Base-by-base conservation (phyloP, 345 rosid genomes). In the Reutealis trisperma region DNA sequence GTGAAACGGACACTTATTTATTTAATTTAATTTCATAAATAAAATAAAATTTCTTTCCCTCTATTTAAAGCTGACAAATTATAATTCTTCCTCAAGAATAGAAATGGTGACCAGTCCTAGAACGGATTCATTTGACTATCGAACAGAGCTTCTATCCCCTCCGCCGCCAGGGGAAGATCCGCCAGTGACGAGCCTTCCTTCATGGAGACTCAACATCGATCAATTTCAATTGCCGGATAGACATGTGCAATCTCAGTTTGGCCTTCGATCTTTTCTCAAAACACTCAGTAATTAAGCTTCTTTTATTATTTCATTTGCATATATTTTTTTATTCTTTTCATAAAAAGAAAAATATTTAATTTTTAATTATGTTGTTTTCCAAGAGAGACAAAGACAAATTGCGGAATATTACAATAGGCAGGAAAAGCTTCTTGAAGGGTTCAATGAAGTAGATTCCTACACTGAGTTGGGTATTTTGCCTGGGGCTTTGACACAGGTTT, bases 61-160 rank as follows among this genome's bases (percentile, higher is more conserved):
- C 59, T 54, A 54, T 18, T 54, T 54, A 51, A 51, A 11, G 55
- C 19, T 51, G 14, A 13, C 55, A 2, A 51, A 51, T 51, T 51
- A 3, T 47, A 47, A 9, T 16, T 10, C 4, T 41, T 18, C 4
- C 18, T 10, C 2, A 19, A 19, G 21, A 54, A 16, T 5, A 32
- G 47, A 32, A 54, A 65, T 32, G 67, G 27, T 27, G 67, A 59
- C 32, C 9, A 77, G 79, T 21, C 75, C 75, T 61, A 69, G 79
- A 30, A 70, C 52, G 4, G 89, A 86, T 72, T 83, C 91, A 0
- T 76, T 69, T 0, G 89, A 88, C 47, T 78, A 81, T 72, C 77
- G 85, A 54, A 82, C 80, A 0, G 91, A 88, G 77, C 91, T 88
- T 63, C 80, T 86, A 51, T 89, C 89, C 1, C 91, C 89, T 0